Base-by-base conservation (phyloP, 805 yeast genomes). In the Lachancea sp. region DNA sequence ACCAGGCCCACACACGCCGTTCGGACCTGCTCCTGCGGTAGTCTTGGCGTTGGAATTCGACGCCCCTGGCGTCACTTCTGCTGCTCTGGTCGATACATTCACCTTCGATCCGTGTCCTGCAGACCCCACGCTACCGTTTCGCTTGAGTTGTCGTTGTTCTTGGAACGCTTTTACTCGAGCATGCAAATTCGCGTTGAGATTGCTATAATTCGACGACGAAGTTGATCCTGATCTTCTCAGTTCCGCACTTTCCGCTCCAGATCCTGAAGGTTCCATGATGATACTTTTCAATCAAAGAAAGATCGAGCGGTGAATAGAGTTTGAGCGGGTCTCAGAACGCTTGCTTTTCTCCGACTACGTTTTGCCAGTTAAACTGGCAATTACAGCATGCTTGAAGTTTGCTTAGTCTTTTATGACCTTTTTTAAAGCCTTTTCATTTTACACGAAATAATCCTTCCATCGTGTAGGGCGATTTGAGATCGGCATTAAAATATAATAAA, bases 161-260 rank as follows among this genome's bases (percentile, higher is more conserved):
- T 89, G 96, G 56, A 90, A 85, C 0, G 95, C 96, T 62, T 85
- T 68, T 31, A 90, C 74, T 51, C 93, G 72, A 1, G 96, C 96
- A 63, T 89, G 96, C 34, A 88, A 76, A 50, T 85, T 91, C 10
- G 93, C 82, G 55, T 75, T 80, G 41, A 82, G 69, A 44, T 66
- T 70, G 40, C 51, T 56, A 43, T 60, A 62, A 29, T 60, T 58
- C 31, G 63, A 53, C 29, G 63, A 53, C 2, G 63, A 60, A 7
- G 63, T 49, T 11, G 66, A 56, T 3, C 60, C 46, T 4, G 54
- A 47, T 18, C 57, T 50, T 22, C 38, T 36, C 20, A 42, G 30
- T 20, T 27, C 46, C 36, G 20, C 30, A 30, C 35, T 41, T 10
- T 42, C 46, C 26, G 31, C 33, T 22, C 11, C 25, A 36, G 41